phyloP scores from a whole-genome alignment of 345 rosid genomes.

The Hibiscus tridactylites region DNA sequence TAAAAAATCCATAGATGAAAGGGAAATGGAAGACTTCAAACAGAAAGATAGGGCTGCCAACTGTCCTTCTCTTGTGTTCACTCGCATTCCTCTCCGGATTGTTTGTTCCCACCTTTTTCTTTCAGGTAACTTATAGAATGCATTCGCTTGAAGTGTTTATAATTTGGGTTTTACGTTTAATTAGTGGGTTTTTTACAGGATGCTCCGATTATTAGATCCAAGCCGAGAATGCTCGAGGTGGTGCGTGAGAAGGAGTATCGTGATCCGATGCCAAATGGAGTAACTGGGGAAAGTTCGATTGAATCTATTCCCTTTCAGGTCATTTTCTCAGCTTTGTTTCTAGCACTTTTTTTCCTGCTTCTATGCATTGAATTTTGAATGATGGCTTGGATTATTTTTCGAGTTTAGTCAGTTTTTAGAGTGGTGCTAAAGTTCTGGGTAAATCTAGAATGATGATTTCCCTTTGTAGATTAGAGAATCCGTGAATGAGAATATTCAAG shows the following conservation, averaged over 20 bases:
- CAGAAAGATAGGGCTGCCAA: constrained; percentile 43
- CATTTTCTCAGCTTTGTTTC: not conserved
- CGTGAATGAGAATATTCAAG: not conserved
- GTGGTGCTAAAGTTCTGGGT: not conserved
- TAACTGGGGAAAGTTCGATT: constrained; percentile 50
- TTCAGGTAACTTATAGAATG: constrained; percentile 26
- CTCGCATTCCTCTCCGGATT: constrained; percentile 65
- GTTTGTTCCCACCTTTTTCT: constrained; percentile 42
- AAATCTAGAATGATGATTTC: not conserved
- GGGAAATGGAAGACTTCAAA: constrained; percentile 46
- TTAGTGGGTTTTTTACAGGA: constrained; percentile 29
- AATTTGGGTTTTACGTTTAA: constrained; percentile 5
- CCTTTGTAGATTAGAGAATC: not conserved
- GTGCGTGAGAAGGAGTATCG: constrained; percentile 10
- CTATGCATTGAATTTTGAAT: not conserved
- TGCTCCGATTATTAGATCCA: constrained; percentile 44
- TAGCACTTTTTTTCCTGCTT: not conserved
- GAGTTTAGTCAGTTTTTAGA: not conserved
- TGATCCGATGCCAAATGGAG: constrained; percentile 45
- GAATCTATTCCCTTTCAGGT: constrained; percentile 79
- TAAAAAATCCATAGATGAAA: constrained; percentile 38
- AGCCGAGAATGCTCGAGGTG: constrained; percentile 13
- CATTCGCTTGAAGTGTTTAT: not conserved
- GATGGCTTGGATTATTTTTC: not conserved
- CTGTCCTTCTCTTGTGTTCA: constrained; percentile 33